phyloP scores from a whole-genome alignment of 805 yeast species.

The Saccharomycopsis capsularis region DNA sequence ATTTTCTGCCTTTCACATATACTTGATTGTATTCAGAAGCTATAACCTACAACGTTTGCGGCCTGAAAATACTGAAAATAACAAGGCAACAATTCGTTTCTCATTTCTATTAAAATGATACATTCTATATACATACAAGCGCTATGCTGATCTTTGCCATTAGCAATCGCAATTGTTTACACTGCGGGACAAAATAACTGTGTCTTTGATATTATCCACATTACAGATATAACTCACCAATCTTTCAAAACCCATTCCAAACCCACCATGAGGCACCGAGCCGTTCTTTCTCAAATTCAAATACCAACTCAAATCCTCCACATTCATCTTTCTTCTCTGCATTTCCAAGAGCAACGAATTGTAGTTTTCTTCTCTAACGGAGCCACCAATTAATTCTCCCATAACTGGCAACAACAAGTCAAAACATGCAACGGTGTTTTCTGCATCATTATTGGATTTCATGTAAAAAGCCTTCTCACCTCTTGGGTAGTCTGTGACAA shows the following conservation, averaged over 20 bases:
- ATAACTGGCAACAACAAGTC: slow-evolving; percentile 85
- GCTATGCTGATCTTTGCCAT: neutral
- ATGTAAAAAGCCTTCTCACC: slow-evolving; percentile 85
- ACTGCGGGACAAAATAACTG: slow-evolving; percentile 79
- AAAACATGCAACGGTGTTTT: slow-evolving; percentile 83
- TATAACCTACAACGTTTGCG: too few species aligned
- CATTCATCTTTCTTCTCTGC: slow-evolving; percentile 46
- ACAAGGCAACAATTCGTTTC: too few species aligned
- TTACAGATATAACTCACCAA: slow-evolving; percentile 66
- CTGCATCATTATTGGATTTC: slow-evolving; percentile 44
- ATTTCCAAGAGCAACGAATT: slow-evolving; percentile 44
- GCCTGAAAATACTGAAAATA: too few species aligned
- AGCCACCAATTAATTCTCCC: slow-evolving; percentile 94
- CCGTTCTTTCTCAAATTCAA: slow-evolving; percentile 67
- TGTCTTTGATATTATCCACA: slow-evolving; percentile 76
- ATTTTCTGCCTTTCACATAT: too few species aligned
- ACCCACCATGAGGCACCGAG: slow-evolving; percentile 91
- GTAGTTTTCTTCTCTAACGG: slow-evolving; percentile 72
- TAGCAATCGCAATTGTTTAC: slow-evolving; percentile 46
- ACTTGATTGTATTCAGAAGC: too few species aligned
- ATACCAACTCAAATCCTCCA: slow-evolving; percentile 71
- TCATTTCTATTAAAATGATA: too few species aligned
- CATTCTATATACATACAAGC: too few species aligned
- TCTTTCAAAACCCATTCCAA: slow-evolving; percentile 92
- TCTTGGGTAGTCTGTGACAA: slow-evolving; percentile 83